Evolutionary conservation across 2,329 filamentous ascomycete genomes (phyloP).

Genomic region (Alternaria tenuissima): DNA sequence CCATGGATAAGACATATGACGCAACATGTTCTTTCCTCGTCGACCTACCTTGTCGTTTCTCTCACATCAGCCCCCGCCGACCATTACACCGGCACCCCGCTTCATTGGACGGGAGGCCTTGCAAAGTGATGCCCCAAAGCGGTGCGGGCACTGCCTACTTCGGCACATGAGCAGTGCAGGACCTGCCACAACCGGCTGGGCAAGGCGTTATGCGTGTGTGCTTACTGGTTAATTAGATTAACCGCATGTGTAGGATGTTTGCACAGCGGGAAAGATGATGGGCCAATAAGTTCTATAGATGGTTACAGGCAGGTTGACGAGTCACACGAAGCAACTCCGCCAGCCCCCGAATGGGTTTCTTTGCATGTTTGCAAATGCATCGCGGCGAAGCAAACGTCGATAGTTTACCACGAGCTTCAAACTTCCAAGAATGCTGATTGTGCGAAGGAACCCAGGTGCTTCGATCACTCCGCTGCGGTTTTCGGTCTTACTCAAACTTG

Average conservation of each 20-base stretch:
- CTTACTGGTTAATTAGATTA: conserved; percentile 23
- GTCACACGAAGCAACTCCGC: background rate
- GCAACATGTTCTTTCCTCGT: background rate
- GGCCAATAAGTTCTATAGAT: conserved; percentile 12
- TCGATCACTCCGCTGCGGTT: background rate
- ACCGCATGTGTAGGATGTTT: conserved; percentile 11
- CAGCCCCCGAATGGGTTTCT: conserved; percentile 2
- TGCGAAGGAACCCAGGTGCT: background rate
- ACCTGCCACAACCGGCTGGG: conserved; percentile 14
- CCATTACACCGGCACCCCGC: conserved; percentile 5
- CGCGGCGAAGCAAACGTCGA: background rate
- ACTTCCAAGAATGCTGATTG: background rate
- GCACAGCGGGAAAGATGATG: conserved; percentile 1
- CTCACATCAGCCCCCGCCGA: background rate
- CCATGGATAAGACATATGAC: background rate
- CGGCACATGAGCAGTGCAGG: conserved; percentile 11
- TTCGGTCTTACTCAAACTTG: background rate
- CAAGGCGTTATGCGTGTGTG: conserved; percentile 7
- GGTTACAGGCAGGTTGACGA: conserved; percentile 2
- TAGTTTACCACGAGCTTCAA: background rate
- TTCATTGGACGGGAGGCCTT: background rate
- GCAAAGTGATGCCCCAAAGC: conserved; percentile 5
- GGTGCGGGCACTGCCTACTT: conserved; percentile 15
- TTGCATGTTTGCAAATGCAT: background rate
- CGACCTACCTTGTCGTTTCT: background rate